Conservation (phyloP, 768 basidiomycete species). For the Cyclocybe aegerita region DNA sequence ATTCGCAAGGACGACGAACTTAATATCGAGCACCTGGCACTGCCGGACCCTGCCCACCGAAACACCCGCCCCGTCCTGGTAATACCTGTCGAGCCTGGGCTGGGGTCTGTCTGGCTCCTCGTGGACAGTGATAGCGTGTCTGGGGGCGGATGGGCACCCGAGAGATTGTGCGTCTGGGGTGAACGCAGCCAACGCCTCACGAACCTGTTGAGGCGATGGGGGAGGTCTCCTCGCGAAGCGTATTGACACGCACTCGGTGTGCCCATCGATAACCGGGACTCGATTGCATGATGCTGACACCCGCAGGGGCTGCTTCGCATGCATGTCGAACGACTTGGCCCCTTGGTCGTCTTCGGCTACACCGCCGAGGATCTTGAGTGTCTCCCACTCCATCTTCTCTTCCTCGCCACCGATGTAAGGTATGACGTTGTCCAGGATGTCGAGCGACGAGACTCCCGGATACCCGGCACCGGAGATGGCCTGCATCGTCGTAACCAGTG, state of each 20-base stretch:
- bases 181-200: slow-evolving; percentile 73
- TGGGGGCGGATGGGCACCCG: slow-evolving; percentile 83
- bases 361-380: slow-evolving; percentile 93
- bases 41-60: slow-evolving; percentile 88
- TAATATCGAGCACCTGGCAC: slow-evolving; percentile 92
- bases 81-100: slow-evolving; percentile 87
- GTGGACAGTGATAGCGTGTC: slow-evolving; percentile 85
- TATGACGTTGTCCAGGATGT: slow-evolving; percentile 95
- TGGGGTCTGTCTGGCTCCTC: slow-evolving; percentile 93
- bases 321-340: slow-evolving; percentile 78
- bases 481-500: slow-evolving; percentile 94
- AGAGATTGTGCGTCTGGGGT: slow-evolving; percentile 74
- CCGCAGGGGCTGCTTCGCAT: slow-evolving; percentile 73
- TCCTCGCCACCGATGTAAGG: slow-evolving; percentile 93
- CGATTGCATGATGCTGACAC: slow-evolving; percentile 93
- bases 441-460: slow-evolving; percentile 86
- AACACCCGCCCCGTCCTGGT: slow-evolving; percentile 89
- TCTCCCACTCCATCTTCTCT: slow-evolving; percentile 99
- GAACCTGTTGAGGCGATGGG: slow-evolving; percentile 85
- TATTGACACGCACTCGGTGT: slow-evolving; percentile 88
- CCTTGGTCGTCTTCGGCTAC: slow-evolving; percentile 55
- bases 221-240: slow-evolving; percentile 79
- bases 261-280: slow-evolving; percentile 94
- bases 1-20: slow-evolving; percentile 90
- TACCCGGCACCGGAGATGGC: slow-evolving; percentile 99